phyloP scores from a whole-genome alignment of 495 filamentous ascomycete genomes.

The Neurospora intermedia region DNA sequence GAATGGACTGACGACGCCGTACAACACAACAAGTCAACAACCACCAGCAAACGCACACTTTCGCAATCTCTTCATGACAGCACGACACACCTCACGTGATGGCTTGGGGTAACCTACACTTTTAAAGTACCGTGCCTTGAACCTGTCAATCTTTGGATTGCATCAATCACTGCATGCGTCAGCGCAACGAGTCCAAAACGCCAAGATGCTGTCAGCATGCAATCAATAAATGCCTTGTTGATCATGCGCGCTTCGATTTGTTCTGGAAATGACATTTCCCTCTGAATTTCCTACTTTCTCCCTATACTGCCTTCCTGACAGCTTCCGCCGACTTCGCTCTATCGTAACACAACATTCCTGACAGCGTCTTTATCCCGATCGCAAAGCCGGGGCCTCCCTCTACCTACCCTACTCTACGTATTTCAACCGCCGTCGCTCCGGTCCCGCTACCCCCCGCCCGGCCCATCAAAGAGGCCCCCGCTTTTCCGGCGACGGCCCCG shows the following conservation, averaged over 20 bases:
- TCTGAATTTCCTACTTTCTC: background rate
- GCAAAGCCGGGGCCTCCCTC: too few species aligned
- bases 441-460: background rate
- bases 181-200: background rate
- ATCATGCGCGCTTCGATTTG: background rate
- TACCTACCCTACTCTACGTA: too few species aligned
- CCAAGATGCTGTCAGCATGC: background rate
- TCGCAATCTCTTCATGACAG: background rate
- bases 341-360: background rate
- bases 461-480: background rate
- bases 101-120: too few species aligned
- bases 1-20: background rate
- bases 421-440: background rate
- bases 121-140: background rate
- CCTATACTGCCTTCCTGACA: background rate
- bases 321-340: background rate
- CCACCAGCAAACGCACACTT: background rate
- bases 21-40: background rate
- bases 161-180: background rate
- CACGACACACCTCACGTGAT: background rate
- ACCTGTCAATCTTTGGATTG: background rate
- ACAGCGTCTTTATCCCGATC: too few species aligned
- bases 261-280: background rate
- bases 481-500: background rate
- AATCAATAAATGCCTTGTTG: background rate